A percentile compares a stretch with the other conserved stretches of the same genome.
Evolutionary conservation across 1,284 basidiomycete genomes (phyloP).

Genomic region (Heterobasidion occidentale): DNA sequence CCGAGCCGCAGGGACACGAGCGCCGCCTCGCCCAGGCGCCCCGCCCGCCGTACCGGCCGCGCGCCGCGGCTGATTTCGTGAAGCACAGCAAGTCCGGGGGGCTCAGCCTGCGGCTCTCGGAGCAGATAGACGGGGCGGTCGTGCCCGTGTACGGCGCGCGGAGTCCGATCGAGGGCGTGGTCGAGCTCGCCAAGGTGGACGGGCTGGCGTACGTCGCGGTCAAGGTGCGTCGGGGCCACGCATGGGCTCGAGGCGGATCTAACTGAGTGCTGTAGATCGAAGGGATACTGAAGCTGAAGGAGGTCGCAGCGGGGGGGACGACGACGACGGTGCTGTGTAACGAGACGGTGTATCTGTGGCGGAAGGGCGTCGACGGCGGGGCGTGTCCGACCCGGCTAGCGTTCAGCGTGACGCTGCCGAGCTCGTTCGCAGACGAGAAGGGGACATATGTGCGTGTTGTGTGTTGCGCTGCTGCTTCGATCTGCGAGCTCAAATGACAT

Average conservation of each 20-base stretch:
- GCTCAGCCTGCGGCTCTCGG: slow-evolving; percentile 39
- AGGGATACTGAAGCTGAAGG: slow-evolving; percentile 48
- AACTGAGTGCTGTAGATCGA: slow-evolving; percentile 36
- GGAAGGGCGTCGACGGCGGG: slow-evolving; percentile 31
- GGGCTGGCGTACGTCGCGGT: slow-evolving; percentile 54
- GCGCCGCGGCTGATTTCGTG: slow-evolving; percentile 39
- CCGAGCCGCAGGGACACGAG: slow-evolving; percentile 46
- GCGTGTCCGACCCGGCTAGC: slow-evolving; percentile 43
- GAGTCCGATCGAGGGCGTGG: slow-evolving; percentile 43
- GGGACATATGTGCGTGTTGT: slow-evolving; percentile 45
- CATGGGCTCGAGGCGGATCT: background rate
- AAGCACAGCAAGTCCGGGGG: slow-evolving; percentile 54
- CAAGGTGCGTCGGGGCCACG: slow-evolving; percentile 33
- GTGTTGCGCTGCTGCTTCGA: slow-evolving; percentile 2
- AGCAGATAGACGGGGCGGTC: slow-evolving; percentile 39
- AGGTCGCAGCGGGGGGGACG: slow-evolving; percentile 58
- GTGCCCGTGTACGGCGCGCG: slow-evolving; percentile 53
- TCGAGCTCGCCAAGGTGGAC: slow-evolving; percentile 50
- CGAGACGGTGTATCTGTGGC: slow-evolving; percentile 48
- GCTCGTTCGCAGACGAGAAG: slow-evolving; percentile 45
- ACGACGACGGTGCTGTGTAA: slow-evolving; percentile 43
- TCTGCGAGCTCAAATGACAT: background rate
- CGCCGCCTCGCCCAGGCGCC: slow-evolving; percentile 40
- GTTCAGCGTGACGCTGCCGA: slow-evolving; percentile 51
- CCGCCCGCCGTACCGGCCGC: slow-evolving; percentile 11